Conservation (phyloP, 2,329 filamentous ascomycete species). For the Neofusicoccum sp. region DNA sequence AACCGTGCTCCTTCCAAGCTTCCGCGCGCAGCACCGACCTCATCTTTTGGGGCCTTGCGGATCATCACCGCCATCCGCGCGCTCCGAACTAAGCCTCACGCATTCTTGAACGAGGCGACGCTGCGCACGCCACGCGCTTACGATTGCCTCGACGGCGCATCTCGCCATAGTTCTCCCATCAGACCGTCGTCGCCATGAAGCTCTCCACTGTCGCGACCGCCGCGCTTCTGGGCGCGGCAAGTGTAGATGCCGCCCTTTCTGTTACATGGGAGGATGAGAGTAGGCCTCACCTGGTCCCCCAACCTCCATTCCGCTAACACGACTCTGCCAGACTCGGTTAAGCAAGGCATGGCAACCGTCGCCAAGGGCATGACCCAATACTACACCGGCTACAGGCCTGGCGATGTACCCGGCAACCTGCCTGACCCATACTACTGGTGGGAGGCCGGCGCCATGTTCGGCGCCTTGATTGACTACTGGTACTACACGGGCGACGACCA, state of each 20-base stretch:
- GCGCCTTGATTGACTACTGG: conserved; percentile 42
- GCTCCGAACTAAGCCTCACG: background rate
- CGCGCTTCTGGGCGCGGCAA: conserved; percentile 32
- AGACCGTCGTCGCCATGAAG: conserved; percentile 29
- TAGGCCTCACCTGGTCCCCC: background rate
- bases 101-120: background rate
- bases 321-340: conserved; percentile 8
- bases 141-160: background rate
- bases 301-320: background rate
- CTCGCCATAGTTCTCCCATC: background rate
- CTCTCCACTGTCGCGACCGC: conserved; percentile 32
- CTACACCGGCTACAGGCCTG: conserved; percentile 16
- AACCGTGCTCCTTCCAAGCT: conserved; percentile 12
- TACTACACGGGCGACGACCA: conserved; percentile 42
- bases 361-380: conserved; percentile 17
- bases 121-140: background rate
- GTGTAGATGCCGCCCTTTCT: conserved; percentile 30
- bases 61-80: background rate
- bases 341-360: conserved; percentile 8
- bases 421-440: conserved; percentile 46
- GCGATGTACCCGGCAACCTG: conserved; percentile 47
- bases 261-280: conserved; percentile 21
- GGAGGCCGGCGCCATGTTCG: conserved; percentile 43
- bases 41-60: too few relatives aligned
- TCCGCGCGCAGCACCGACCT: background rate